Conservation (phyloP, 306 rosid genomes). For the Medicago arabica region DNA sequence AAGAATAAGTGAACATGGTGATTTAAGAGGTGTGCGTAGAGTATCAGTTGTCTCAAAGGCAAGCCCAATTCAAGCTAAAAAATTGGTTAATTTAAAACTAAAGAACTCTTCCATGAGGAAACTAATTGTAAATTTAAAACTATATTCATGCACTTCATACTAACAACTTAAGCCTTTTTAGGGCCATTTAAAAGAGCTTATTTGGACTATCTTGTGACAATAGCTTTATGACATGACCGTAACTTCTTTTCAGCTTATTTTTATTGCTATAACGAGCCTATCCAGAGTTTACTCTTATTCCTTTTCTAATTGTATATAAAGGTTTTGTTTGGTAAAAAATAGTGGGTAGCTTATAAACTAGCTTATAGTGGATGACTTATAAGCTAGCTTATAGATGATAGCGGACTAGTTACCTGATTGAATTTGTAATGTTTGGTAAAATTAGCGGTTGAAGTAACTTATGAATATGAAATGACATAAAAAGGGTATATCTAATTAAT, state of each 20-base stretch:
- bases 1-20: neutral
- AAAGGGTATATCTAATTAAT: no score
- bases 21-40: neutral
- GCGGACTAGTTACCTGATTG: no score
- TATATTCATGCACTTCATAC: neutral
- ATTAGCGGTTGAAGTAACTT: no score
- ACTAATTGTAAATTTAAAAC: constrained; percentile 1
- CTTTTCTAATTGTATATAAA: neutral
- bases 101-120: neutral
- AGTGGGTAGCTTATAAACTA: no score
- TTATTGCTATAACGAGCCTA: neutral
- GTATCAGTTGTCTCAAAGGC: constrained; percentile 18
- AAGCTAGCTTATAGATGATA: no score
- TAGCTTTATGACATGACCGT: neutral
- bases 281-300: neutral
- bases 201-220: neutral
- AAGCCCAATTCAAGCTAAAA: constrained; percentile 21
- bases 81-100: neutral
- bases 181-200: neutral
- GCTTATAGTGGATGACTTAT: no score
- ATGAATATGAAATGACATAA: no score
- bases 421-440: no score
- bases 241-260: neutral
- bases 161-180: neutral
- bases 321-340: no score